Evolutionary conservation across 768 basidiomycete species (phyloP).

Genomic region (Tylopilus subfusipes): DNA sequence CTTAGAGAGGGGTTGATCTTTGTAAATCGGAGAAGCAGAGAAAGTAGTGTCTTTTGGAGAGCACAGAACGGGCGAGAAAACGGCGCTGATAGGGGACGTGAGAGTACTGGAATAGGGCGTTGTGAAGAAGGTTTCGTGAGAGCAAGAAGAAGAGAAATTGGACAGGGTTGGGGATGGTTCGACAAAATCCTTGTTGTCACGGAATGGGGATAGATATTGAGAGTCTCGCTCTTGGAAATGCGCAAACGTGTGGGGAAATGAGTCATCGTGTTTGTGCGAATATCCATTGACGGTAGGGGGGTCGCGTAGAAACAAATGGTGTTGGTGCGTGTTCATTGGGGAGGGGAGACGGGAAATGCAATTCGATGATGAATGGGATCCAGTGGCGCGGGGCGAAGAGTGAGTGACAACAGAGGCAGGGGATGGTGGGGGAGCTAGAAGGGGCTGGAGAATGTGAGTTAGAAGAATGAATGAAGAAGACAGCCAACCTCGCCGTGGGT

Average conservation of each 20-base stretch:
- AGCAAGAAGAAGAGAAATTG: conserved; percentile 25
- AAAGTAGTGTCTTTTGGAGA: conserved; percentile 21
- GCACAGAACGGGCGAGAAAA: conserved; percentile 15
- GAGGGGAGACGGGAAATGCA: conserved; percentile 32
- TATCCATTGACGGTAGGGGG: background rate
- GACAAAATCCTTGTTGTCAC: conserved; percentile 26
- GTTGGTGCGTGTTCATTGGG: conserved; percentile 33
- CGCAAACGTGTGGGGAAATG: background rate
- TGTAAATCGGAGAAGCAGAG: conserved; percentile 21
- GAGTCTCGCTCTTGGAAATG: conserved; percentile 12
- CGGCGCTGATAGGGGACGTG: conserved; percentile 18
- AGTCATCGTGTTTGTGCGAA: conserved; percentile 15
- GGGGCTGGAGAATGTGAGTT: conserved; percentile 11
- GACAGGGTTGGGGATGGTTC: conserved; percentile 29
- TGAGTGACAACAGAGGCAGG: conserved; percentile 23
- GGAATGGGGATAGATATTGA: conserved; percentile 10
- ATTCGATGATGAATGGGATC: conserved; percentile 29
- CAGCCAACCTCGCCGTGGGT: conserved; percentile 11
- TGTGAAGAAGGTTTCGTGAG: conserved; percentile 26
- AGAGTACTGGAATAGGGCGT: conserved; percentile 20
- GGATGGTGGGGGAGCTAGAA: conserved; percentile 25
- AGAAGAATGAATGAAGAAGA: background rate
- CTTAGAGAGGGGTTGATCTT: conserved; percentile 3
- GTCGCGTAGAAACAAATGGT: conserved; percentile 20
- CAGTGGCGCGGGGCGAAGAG: conserved; percentile 22